Percentiles rank a stretch among this genome's conserved stretches.
These are phyloP conservation scores for Neurospora hispaniola DNA, from an alignment of 495 filamentous ascomycete species.

Conservation along the genomic window DNA sequence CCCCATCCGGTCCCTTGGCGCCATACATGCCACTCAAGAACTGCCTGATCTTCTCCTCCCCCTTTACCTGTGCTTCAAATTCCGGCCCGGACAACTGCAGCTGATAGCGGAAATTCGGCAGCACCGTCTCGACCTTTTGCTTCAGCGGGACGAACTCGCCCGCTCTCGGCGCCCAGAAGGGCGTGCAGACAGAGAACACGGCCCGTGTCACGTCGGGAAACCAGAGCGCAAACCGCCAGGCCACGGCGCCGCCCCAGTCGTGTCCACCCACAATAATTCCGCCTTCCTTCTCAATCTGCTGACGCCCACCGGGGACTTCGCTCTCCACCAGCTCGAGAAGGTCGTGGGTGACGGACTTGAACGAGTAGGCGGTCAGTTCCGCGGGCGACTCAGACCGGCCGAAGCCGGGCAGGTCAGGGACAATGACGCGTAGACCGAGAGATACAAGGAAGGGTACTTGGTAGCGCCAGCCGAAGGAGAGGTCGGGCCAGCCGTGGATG, in stretches of 20 bases:
- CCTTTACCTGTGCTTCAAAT: slow-evolving; percentile 50
- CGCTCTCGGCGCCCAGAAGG: slow-evolving; percentile 45
- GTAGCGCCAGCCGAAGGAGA: slow-evolving; percentile 68
- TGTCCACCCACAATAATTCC: slow-evolving; percentile 62
- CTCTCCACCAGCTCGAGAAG: slow-evolving; percentile 26
- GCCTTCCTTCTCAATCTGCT: slow-evolving; percentile 34
- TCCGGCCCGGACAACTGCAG: slow-evolving; percentile 59
- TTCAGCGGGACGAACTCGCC: slow-evolving; percentile 33
- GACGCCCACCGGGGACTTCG: slow-evolving; percentile 49
- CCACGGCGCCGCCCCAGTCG: slow-evolving; percentile 62
- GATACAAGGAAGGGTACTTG: slow-evolving; percentile 63
- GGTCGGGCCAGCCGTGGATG: slow-evolving; percentile 49
- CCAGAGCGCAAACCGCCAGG: slow-evolving; percentile 56
- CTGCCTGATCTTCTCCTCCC: slow-evolving; percentile 43
- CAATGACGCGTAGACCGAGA: slow-evolving; percentile 46
- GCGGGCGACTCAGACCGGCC: slow-evolving; percentile 52
- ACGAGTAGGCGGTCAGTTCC: slow-evolving; percentile 44
- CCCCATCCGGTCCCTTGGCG: slow-evolving; percentile 43
- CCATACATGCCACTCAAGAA: slow-evolving; percentile 65
- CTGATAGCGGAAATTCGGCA: slow-evolving; percentile 79
- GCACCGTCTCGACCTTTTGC: slow-evolving; percentile 41
- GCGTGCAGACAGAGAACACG: slow-evolving; percentile 72
- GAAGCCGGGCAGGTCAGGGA: slow-evolving; percentile 50
- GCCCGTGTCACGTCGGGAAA: slow-evolving; percentile 59
- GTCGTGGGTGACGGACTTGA: slow-evolving; percentile 56